Base-by-base conservation (phyloP, 2,329 filamentous ascomycete genomes). In the Nemania serpens region DNA sequence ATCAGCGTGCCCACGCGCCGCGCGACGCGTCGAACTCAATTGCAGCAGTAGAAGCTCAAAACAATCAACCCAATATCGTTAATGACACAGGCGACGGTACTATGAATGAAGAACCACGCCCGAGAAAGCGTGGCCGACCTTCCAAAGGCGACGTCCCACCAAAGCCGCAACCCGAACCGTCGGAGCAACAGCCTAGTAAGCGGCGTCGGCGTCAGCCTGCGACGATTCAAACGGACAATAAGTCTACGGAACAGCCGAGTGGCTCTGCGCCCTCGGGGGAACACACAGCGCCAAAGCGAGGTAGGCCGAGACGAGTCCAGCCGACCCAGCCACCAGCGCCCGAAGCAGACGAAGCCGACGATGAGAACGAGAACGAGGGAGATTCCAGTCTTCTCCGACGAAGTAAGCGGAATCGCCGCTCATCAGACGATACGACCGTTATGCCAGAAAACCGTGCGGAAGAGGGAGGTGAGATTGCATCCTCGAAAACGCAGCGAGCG, bases 1-100 rank as follows among this genome's bases (percentile, higher is more conserved):
- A 29, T 3, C 25, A 29, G 3, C 25, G 25, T 29, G 25, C 75
- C 34, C 77, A 76, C 77, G 77, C 77, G 77, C 75, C 75, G 57
- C 75, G 72, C 63, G 60, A 68, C 69, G 71, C 70, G 70, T 70
- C 68, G 39, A 67, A 63, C 29, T 50, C 63, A 17, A 63, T 41
- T 12, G 43, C 52, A 46, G 67, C 63, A 59, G 58, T 41, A n/a
- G 62, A 65, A 25, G 61, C 67, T 18, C 64, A 50, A 39, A 59
- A 66, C 43, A 67, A 47, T 12, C 52, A 59, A 52, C 50, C 66
- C 29, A 46, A 58, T 12, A 15, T 53, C 9, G 41, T 45, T 43
- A 63, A 50, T 47, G 55, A 64, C 42, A 36, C 37, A 41, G 66
- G 70, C 15, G 58, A 57, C 36, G 63, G 62, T 15, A 60, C 68